Evolutionary conservation across 495 filamentous ascomycete species (phyloP).

Genomic region (Gamarada debralockiae): DNA sequence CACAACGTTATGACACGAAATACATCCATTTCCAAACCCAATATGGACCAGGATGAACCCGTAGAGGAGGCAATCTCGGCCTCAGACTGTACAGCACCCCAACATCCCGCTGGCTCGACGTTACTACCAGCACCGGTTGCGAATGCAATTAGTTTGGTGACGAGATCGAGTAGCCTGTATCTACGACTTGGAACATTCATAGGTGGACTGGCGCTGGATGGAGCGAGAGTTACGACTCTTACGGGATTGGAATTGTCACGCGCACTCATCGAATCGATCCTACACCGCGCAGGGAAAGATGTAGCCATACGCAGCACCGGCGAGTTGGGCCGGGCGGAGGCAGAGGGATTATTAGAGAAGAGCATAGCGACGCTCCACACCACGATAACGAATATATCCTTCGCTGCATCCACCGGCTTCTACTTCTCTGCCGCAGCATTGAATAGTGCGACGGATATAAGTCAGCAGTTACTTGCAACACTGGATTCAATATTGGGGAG

Average conservation of each 20-base stretch:
- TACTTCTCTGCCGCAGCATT: constrained; percentile 62
- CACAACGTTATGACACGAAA: not conserved
- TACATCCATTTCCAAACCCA: not conserved
- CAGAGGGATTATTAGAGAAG: constrained; percentile 57
- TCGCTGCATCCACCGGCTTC: constrained; percentile 67
- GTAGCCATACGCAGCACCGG: constrained; percentile 49
- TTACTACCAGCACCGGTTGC: constrained; percentile 66
- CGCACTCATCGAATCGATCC: constrained; percentile 60
- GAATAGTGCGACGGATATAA: constrained; percentile 55
- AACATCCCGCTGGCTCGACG: constrained; percentile 32
- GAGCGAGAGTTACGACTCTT: constrained; percentile 63
- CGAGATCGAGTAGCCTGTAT: constrained; percentile 65
- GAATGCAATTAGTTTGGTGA: constrained; percentile 62
- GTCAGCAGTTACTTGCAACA: constrained; percentile 60
- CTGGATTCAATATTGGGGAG: constrained; percentile 73
- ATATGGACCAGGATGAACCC: constrained; percentile 22
- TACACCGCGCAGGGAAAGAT: constrained; percentile 67
- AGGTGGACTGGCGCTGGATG: constrained; percentile 59
- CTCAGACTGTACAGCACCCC: not conserved
- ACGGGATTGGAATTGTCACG: constrained; percentile 67
- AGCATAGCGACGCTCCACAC: constrained; percentile 60
- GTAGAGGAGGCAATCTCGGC: constrained; percentile 1
- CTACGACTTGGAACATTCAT: constrained; percentile 68
- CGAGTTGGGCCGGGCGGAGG: constrained; percentile 54
- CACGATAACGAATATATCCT: constrained; percentile 60